These are phyloP conservation scores for Lecanoromycetidae sp. DNA, from an alignment of 2,329 filamentous ascomycete genomes.

Conservation along the genomic window DNA sequence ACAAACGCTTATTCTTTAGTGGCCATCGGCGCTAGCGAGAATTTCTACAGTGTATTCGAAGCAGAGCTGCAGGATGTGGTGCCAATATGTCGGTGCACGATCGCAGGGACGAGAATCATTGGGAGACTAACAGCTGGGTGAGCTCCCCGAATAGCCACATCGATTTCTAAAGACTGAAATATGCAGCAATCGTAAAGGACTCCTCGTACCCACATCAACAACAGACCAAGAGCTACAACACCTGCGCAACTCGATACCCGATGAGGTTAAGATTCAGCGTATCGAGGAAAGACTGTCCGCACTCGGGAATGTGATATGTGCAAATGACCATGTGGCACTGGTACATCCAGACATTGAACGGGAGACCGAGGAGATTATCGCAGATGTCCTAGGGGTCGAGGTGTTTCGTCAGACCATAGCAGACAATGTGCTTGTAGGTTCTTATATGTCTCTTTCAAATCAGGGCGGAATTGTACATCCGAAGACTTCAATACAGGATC, in stretches of 20 bases:
- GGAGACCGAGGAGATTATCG: constrained; percentile 96
- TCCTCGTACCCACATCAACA: constrained; percentile 88
- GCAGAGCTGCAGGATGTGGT: constrained; percentile 94
- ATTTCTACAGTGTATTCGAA: constrained; percentile 99
- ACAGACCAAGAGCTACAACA: constrained; percentile 98
- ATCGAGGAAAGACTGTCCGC: constrained; percentile 96
- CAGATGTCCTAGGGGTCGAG: constrained; percentile 64
- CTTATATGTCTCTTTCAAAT: constrained; percentile 93
- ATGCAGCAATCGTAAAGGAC: constrained; percentile 78
- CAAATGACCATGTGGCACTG: constrained; percentile 92
- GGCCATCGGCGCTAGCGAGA: constrained; percentile 88
- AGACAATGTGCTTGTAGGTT: constrained; percentile 91
- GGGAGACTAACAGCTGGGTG: constrained; percentile 88
- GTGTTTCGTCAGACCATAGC: constrained; percentile 72
- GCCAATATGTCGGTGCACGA: constrained; percentile 91
- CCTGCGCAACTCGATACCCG: constrained; percentile 85
- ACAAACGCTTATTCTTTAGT: constrained; percentile 96
- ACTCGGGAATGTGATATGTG: constrained; percentile 91
- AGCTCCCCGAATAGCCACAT: constrained; percentile 22
- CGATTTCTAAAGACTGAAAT: neutral
- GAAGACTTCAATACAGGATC: constrained; percentile 92
- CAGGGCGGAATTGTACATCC: constrained; percentile 94
- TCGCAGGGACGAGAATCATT: constrained; percentile 91
- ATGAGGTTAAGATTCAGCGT: constrained; percentile 83
- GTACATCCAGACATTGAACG: constrained; percentile 94